Evolutionary conservation across 116 monocot species (phyloP), one percentile per base, ranked within the genome.

Genomic region (Posidonia oceanica): DNA sequence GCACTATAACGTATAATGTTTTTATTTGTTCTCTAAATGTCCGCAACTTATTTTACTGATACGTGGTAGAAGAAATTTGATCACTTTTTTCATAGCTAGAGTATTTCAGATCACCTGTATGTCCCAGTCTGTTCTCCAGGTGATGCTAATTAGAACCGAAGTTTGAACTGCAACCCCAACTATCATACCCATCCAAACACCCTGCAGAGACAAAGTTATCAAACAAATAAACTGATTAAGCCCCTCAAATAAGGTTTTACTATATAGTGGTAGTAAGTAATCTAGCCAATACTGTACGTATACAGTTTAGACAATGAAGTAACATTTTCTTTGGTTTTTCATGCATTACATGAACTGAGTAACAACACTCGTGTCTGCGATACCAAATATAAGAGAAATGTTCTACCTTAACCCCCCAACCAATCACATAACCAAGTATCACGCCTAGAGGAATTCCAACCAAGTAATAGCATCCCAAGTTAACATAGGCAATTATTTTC

Each of bases 401-500:
- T 29, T 1, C 48, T 62, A 91, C 91, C 83, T 85, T 85, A 14
- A 87, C 81, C 58, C 78, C 82, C 44, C 66, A 77, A 23, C 79
- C 83, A 69, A 69, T 16, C 20, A 60, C 22, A 71, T 81, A 83
- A 4, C 82, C 91, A 14, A 91, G 79, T 12, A 87, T n/a, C 23
- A 75, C 59, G 13, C 91, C 91, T 6, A 87, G 54, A 41, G 91
- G 91, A 61, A 91, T 76, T 4, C 91, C 91, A 4, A 85, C 36
- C 14, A 87, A 63, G 68, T 91, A 91, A 56, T 91, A 91, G 39
- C 69, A 77, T 54, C 73, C 68, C 1, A 91, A 17, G 68, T 87
- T 91, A 3, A 91, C 85, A 66, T 81, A 81, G 3, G 87, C 91
- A 7, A 91, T 77, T 21, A 66, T 17, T 18, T 75, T 67, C 61